A percentile compares a stretch with the other conserved stretches of the same genome.
Evolutionary conservation across 2,329 filamentous ascomycete genomes (phyloP).

Genomic region (Venturia effusa): DNA sequence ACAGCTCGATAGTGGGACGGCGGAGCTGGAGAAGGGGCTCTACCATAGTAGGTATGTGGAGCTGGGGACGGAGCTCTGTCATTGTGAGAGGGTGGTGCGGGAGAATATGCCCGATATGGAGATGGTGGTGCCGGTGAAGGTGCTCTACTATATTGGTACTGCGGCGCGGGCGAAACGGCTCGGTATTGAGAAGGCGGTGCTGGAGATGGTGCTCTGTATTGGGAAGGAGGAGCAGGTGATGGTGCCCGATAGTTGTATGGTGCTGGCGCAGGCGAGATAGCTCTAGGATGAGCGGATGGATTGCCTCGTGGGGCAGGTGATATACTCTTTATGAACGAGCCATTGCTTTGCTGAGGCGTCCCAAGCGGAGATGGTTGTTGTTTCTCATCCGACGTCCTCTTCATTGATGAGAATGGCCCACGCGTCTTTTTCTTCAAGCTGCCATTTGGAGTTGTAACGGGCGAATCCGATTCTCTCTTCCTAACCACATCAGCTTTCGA

Average conservation of each 20-base stretch:
- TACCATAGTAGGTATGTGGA: constrained; percentile 23
- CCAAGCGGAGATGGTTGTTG: not conserved
- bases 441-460: constrained; percentile 17
- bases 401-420: constrained; percentile 39
- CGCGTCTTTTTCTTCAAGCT: constrained; percentile 25
- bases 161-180: constrained; percentile 12
- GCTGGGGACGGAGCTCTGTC: constrained; percentile 17
- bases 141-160: constrained; percentile 14
- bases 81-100: not conserved
- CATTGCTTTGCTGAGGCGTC: constrained; percentile 5
- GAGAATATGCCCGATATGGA: constrained; percentile 15
- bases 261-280: constrained; percentile 26
- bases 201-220: constrained; percentile 20
- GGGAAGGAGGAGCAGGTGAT: constrained; percentile 21
- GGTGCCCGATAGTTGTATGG: constrained; percentile 16
- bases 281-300: not conserved
- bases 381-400: constrained; percentile 11
- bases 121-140: constrained; percentile 22
- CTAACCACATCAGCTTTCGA: constrained; percentile 31
- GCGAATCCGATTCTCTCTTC: constrained; percentile 23
- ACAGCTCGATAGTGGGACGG: constrained; percentile 14
- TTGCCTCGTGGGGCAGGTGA: constrained; percentile 26
- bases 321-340: constrained; percentile 23
- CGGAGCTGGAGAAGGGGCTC: constrained; percentile 24
- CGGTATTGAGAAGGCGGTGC: constrained; percentile 16